Conservation (phyloP, 441 rosid species). For the Theobroma grandiflorum region DNA sequence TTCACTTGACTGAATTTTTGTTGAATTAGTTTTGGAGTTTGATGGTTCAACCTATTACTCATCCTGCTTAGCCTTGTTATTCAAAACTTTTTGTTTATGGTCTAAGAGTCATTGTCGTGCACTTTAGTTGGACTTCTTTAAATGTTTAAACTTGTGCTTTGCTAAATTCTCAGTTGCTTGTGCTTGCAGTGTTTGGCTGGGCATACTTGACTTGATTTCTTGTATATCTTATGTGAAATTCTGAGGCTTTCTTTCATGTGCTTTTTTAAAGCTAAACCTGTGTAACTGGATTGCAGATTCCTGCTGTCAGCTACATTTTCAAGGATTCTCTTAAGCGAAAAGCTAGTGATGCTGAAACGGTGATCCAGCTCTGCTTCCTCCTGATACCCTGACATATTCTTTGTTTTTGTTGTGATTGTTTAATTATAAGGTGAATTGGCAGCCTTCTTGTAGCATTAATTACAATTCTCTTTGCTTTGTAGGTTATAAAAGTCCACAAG, state of each 20-base stretch:
- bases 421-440: constrained; percentile 5
- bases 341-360: constrained; percentile 80
- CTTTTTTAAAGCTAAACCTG: constrained; percentile 21
- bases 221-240: constrained; percentile 13
- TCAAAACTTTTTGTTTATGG: neutral
- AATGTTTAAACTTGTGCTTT: neutral
- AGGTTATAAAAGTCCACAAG: constrained; percentile 77
- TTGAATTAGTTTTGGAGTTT: neutral
- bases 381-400: constrained; percentile 17
- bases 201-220: neutral
- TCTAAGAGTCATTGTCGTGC: neutral
- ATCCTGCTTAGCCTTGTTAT: neutral
- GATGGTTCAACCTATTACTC: neutral
- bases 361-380: constrained; percentile 33
- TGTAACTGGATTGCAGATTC: constrained; percentile 51
- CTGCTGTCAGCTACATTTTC: constrained; percentile 75
- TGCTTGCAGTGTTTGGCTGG: neutral
- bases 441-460: constrained; percentile 13
- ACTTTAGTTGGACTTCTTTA: neutral
- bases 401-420: constrained; percentile 16
- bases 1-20: neutral
- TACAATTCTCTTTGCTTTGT: constrained; percentile 33
- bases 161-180: neutral
- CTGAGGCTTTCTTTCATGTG: constrained; percentile 6
- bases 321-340: constrained; percentile 86